Conservation (phyloP, 176 grass and related monocot species). For the Guadua angustifolia region DNA sequence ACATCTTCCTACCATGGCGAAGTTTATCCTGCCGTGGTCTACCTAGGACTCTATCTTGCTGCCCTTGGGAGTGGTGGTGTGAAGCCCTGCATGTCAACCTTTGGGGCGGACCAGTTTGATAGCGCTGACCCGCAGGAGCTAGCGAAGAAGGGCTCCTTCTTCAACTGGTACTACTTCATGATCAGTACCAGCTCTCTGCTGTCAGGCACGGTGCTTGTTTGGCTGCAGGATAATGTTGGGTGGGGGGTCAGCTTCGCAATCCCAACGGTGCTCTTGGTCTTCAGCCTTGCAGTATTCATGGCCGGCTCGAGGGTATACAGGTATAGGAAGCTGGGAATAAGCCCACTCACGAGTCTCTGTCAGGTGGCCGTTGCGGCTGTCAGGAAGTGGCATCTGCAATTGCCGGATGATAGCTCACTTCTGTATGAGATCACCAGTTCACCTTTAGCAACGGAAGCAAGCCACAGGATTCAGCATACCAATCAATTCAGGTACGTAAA, state of each 20-base stretch:
- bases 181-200: constrained; percentile 41
- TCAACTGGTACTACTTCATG: constrained; percentile 63
- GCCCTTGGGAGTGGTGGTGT: constrained; percentile 42
- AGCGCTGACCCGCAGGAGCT: constrained; percentile 29
- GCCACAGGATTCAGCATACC: constrained; percentile 26
- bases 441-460: neutral
- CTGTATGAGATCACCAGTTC: constrained; percentile 33
- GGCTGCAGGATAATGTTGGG: constrained; percentile 54
- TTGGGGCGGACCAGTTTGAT: constrained; percentile 57
- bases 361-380: constrained; percentile 55
- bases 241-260: constrained; percentile 51
- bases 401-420: constrained; percentile 37
- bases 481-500: constrained; percentile 29
- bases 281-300: constrained; percentile 21
- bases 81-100: constrained; percentile 40
- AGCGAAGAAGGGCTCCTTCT: constrained; percentile 53
- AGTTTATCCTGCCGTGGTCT: neutral
- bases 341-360: constrained; percentile 45
- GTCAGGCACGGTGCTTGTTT: constrained; percentile 53
- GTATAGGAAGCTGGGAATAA: constrained; percentile 27
- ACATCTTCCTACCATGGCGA: neutral
- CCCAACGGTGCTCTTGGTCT: constrained; percentile 37
- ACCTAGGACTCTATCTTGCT: constrained; percentile 50
- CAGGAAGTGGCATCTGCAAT: constrained; percentile 45
- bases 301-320: constrained; percentile 42